These are phyloP conservation scores for Laetiporus sulphureus DNA, from an alignment of 1,284 basidiomycete species.

Conservation along the genomic window DNA sequence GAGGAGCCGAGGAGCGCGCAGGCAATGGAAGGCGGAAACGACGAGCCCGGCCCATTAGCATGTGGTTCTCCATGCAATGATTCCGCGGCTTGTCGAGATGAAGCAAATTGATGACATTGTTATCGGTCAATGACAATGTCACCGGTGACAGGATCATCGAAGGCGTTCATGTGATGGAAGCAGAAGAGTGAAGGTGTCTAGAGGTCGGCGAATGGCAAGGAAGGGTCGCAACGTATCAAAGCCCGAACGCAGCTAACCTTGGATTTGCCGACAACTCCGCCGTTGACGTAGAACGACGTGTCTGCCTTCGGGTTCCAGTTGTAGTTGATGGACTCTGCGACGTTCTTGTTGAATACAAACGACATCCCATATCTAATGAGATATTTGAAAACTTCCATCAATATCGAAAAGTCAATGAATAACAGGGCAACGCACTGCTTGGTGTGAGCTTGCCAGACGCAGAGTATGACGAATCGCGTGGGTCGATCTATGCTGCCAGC, in stretches of 20 bases:
- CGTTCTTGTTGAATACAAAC: constrained; percentile 16
- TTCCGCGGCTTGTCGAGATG: constrained; percentile 21
- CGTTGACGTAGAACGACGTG: constrained; percentile 29
- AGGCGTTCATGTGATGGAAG: constrained; percentile 33
- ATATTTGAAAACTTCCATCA: too few species aligned
- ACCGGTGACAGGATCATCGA: constrained; percentile 26
- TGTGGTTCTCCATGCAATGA: background rate
- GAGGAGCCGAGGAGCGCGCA: background rate
- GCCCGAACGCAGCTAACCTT: background rate
- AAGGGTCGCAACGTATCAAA: too few species aligned
- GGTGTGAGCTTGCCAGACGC: constrained; percentile 27
- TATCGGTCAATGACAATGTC: constrained; percentile 31
- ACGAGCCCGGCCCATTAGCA: constrained; percentile 12
- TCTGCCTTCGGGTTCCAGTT: constrained; percentile 17
- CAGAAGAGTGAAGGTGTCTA: constrained; percentile 31
- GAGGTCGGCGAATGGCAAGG: too few species aligned
- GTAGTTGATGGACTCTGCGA: constrained; percentile 25
- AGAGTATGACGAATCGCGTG: constrained; percentile 29
- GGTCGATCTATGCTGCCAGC: constrained; percentile 28
- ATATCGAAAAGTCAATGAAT: background rate
- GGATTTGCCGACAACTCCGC: constrained; percentile 30
- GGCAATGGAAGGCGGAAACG: constrained; percentile 14
- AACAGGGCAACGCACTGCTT: constrained; percentile 1
- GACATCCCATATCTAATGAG: constrained; percentile 20
- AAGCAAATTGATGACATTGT: constrained; percentile 23